Evolutionary conservation across 2,329 filamentous ascomycete species (phyloP).

Genomic region (Colletotrichum sp.): DNA sequence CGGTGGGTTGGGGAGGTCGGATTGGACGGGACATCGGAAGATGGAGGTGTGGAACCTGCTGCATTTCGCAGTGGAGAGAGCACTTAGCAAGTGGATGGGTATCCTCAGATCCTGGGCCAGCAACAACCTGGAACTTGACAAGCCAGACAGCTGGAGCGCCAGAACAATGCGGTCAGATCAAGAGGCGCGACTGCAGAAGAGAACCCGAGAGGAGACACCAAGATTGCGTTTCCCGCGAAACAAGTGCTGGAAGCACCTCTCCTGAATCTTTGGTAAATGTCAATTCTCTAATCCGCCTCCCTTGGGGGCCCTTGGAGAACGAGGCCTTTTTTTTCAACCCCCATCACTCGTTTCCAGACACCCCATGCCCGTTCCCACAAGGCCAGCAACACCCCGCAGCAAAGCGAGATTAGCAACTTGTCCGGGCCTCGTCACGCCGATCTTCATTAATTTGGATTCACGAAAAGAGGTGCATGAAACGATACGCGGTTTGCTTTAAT

Average conservation of each 20-base stretch:
- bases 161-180: neutral
- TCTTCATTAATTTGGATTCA: slow-evolving; percentile 7
- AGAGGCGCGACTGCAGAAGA: neutral
- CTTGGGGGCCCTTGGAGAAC: neutral
- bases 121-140: too few relatives aligned
- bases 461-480: neutral
- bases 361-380: neutral
- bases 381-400: neutral
- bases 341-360: neutral
- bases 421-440: neutral
- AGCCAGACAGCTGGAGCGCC: neutral
- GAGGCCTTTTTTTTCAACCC: neutral
- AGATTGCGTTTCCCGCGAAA: neutral
- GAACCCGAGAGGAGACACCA: neutral
- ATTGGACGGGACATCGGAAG: neutral
- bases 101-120: neutral
- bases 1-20: neutral
- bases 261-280: neutral
- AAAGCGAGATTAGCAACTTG: slow-evolving; percentile 15
- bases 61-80: neutral
- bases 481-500: neutral
- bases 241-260: neutral
- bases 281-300: neutral
- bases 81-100: neutral
- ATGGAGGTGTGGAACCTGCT: neutral